phyloP scores from a whole-genome alignment of 768 basidiomycete genomes.

The Leccinum sublutescens region DNA sequence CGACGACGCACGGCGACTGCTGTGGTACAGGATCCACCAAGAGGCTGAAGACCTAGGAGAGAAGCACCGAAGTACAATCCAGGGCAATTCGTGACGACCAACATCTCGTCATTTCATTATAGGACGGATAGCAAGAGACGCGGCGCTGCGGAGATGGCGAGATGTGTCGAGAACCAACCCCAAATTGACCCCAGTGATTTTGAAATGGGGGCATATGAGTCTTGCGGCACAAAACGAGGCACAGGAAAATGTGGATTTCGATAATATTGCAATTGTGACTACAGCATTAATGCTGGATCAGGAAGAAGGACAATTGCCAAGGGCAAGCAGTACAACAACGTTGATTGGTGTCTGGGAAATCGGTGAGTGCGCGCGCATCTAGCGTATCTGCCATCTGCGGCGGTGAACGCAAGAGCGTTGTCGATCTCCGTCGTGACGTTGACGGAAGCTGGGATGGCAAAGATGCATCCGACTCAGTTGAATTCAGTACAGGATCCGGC shows the following conservation, averaged over 20 bases:
- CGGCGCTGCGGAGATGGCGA: constrained; percentile 27
- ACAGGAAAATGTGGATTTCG: constrained; percentile 16
- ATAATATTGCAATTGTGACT: constrained; percentile 2
- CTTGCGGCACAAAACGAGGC: background rate
- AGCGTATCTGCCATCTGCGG: background rate
- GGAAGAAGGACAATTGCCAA: constrained; percentile 1
- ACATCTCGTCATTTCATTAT: constrained; percentile 30
- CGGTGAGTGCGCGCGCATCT: background rate
- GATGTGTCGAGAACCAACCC: constrained; percentile 18
- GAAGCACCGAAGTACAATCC: constrained; percentile 24
- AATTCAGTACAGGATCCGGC: background rate
- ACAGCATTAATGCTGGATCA: constrained; percentile 19
- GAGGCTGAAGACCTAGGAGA: constrained; percentile 20
- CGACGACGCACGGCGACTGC: constrained; percentile 18
- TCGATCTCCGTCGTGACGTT: constrained; percentile 9
- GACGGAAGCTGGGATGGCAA: constrained; percentile 6
- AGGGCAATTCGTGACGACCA: constrained; percentile 15
- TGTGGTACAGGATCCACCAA: constrained; percentile 29
- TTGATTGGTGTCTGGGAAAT: background rate
- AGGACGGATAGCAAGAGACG: constrained; percentile 6
- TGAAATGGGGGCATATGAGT: constrained; percentile 11
- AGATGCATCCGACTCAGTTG: background rate
- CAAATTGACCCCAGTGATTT: constrained; percentile 7
- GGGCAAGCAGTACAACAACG: background rate
- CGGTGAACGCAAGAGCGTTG: background rate